These are phyloP conservation scores for Silene uniflora DNA, from an alignment of 148 eudicot genomes.

Conservation along the genomic window DNA sequence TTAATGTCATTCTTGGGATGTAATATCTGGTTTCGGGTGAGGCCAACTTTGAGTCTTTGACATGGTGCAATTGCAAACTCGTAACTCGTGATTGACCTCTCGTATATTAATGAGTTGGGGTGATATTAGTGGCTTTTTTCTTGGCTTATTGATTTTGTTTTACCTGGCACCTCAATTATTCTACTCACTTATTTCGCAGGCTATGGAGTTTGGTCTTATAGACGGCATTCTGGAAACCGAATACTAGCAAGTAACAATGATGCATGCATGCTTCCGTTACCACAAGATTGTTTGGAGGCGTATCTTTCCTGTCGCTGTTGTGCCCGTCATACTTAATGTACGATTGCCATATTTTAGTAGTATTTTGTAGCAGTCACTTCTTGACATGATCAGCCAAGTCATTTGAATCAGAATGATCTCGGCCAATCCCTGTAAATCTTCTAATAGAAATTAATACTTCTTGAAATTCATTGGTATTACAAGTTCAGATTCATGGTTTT, in stretches of 20 bases:
- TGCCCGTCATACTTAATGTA: conserved; percentile 11
- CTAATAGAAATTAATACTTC: not conserved
- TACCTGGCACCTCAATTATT: not conserved
- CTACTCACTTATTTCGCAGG: conserved; percentile 42
- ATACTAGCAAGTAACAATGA: conserved; percentile 25
- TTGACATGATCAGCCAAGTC: not conserved
- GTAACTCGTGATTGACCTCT: not conserved
- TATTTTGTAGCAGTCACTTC: not conserved
- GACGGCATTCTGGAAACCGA: conserved; percentile 85
- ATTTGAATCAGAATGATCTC: not conserved
- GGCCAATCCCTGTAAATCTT: conserved; percentile 14
- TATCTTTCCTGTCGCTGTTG: conserved; percentile 5
- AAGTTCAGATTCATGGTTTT: not conserved
- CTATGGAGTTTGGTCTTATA: conserved; percentile 82
- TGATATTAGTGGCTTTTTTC: not conserved
- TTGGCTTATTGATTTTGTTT: not conserved
- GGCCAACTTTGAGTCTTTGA: not conserved
- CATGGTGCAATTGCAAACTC: not conserved
- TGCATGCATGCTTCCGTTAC: not conserved
- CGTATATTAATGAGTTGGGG: not conserved
- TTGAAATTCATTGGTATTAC: not conserved
- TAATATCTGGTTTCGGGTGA: not conserved
- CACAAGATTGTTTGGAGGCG: not conserved
- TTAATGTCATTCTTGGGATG: not conserved
- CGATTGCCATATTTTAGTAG: not conserved